Conservation (phyloP, 2,329 filamentous ascomycete genomes). For the Cercospora canescens region DNA sequence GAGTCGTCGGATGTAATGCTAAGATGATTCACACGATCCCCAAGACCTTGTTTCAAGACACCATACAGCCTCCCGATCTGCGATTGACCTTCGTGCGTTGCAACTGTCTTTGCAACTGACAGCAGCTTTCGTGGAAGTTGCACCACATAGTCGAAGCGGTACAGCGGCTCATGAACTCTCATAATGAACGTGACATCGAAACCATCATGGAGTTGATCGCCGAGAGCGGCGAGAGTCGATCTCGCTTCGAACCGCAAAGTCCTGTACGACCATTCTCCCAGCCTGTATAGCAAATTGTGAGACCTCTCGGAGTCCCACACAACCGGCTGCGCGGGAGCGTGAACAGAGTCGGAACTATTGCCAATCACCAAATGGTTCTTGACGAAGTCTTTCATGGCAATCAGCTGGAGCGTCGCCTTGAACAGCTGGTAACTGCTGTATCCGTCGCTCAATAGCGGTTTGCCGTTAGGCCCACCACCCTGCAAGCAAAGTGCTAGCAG, state of each 20-base stretch:
- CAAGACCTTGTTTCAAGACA: constrained; percentile 69
- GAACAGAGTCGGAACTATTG: constrained; percentile 38
- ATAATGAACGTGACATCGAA: constrained; percentile 84
- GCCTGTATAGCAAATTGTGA: constrained; percentile 86
- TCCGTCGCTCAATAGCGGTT: constrained; percentile 71
- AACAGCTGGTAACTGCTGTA: constrained; percentile 93
- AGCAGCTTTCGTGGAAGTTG: constrained; percentile 30
- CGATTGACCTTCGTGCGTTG: constrained; percentile 19
- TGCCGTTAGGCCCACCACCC: constrained; percentile 70
- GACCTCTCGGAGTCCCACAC: constrained; percentile 74
- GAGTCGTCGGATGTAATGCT: constrained; percentile 38
- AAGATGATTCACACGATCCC: constrained; percentile 71
- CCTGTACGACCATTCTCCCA: constrained; percentile 80
- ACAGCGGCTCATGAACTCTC: constrained; percentile 52
- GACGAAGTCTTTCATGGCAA: constrained; percentile 71
- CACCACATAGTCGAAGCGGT: constrained; percentile 57
- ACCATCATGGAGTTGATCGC: constrained; percentile 71
- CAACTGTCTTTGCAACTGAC: neutral
- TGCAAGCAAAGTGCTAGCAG: constrained; percentile 78
- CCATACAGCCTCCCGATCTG: constrained; percentile 57
- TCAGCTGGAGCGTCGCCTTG: constrained; percentile 87
- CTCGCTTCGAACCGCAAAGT: constrained; percentile 73
- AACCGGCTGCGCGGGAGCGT: constrained; percentile 58
- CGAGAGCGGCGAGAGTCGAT: constrained; percentile 72
- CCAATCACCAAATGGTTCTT: constrained; percentile 58